Evolutionary conservation across 306 rosid species (phyloP).

Genomic region (Lablab purpureus): DNA sequence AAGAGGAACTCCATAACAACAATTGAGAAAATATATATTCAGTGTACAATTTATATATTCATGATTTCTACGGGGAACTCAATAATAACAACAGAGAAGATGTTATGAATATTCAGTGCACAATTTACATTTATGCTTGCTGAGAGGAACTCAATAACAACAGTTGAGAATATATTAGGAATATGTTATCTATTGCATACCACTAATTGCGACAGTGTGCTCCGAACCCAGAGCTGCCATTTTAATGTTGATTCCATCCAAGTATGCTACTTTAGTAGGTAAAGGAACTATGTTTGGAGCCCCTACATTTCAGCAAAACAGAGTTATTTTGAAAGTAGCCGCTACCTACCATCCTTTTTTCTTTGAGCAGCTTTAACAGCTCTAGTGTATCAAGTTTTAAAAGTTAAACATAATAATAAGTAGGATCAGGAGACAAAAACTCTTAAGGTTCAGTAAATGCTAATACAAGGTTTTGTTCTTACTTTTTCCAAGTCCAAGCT

Average conservation of each 20-base stretch:
- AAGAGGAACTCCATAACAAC: neutral
- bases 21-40: conserved; percentile 27
- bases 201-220: conserved; percentile 85
- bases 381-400: conserved; percentile 4
- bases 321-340: conserved; percentile 36
- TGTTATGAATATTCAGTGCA: too few relatives aligned
- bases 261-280: conserved; percentile 87
- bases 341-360: conserved; percentile 18
- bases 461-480: conserved; percentile 48
- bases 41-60: conserved; percentile 10
- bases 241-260: conserved; percentile 76
- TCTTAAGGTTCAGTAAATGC: conserved; percentile 23
- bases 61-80: conserved; percentile 5
- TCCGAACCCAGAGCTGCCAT: conserved; percentile 90
- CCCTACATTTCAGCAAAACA: conserved; percentile 56
- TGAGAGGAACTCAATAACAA: too few relatives aligned
- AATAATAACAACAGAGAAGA: too few relatives aligned
- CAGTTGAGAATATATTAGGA: too few relatives aligned
- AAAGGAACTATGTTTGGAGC: conserved; percentile 64
- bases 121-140: too few relatives aligned
- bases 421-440: neutral
- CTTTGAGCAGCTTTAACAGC: conserved; percentile 28
- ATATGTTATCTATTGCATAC: conserved; percentile 52
- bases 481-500: conserved; percentile 98
- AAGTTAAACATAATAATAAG: conserved; percentile 14